Percentiles rank a stretch among this genome's conserved stretches.
Conservation (phyloP, 352 stramenopile species). For the Thalassiosira hispida region DNA sequence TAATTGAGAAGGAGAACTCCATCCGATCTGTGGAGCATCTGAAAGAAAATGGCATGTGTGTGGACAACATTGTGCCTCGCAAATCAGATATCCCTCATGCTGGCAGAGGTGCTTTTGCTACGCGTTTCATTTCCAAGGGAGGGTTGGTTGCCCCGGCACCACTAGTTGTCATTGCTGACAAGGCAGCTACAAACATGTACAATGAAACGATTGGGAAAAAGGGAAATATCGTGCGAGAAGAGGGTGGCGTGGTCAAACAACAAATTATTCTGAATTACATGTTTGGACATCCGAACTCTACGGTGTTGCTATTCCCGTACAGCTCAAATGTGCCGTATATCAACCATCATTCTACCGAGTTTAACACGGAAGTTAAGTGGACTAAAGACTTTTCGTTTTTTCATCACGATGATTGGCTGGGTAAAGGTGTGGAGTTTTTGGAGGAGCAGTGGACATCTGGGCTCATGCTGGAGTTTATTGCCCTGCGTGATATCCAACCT, state of each 20-base stretch:
- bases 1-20: slow-evolving; percentile 55
- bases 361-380: slow-evolving; percentile 61
- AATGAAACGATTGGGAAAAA: slow-evolving; percentile 39
- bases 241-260: slow-evolving; percentile 27
- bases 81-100: slow-evolving; percentile 66
- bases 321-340: slow-evolving; percentile 67
- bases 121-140: slow-evolving; percentile 60
- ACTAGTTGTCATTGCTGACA: slow-evolving; percentile 69
- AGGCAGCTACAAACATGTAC: slow-evolving; percentile 47
- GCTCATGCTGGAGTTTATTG: slow-evolving; percentile 66
- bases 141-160: slow-evolving; percentile 71
- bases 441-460: slow-evolving; percentile 55
- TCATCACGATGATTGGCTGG: slow-evolving; percentile 57
- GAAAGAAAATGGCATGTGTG: slow-evolving; percentile 71
- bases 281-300: slow-evolving; percentile 64
- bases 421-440: slow-evolving; percentile 59
- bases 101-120: slow-evolving; percentile 73
- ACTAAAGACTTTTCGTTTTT: slow-evolving; percentile 51
- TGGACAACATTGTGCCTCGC: slow-evolving; percentile 68
- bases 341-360: slow-evolving; percentile 64
- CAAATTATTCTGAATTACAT: slow-evolving; percentile 74
- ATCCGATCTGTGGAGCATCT: slow-evolving; percentile 59
- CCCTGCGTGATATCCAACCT: slow-evolving; percentile 57
- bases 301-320: slow-evolving; percentile 66
- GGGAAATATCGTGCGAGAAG: slow-evolving; percentile 38